Conservation (phyloP, 179 eudicot genomes). For the Drosera spatulata region DNA sequence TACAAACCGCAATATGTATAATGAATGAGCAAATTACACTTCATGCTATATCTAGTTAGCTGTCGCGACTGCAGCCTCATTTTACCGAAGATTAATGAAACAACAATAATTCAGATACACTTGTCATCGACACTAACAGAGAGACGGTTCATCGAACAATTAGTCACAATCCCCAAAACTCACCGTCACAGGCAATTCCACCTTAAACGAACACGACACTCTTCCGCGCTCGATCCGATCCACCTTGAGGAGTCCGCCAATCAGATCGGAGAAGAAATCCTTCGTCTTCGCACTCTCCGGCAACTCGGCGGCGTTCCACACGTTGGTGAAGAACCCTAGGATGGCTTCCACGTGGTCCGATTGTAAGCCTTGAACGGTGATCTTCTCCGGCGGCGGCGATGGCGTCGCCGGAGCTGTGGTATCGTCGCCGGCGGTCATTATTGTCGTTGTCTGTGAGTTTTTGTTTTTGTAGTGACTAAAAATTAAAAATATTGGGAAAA, state of each 20-base stretch:
- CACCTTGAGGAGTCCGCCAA: conserved; percentile 4
- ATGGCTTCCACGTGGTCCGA: not conserved
- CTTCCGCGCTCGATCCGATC: not conserved
- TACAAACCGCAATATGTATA: too few relatives aligned
- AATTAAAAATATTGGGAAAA: too few relatives aligned
- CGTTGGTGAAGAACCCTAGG: not conserved
- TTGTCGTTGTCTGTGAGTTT: too few relatives aligned
- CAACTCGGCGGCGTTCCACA: conserved; percentile 1
- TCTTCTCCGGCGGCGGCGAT: not conserved
- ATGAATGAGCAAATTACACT: too few relatives aligned
- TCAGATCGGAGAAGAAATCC: conserved; percentile 6
- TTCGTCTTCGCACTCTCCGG: not conserved
- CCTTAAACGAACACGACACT: conserved; percentile 6
- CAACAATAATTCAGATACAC: too few relatives aligned
- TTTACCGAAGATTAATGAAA: too few relatives aligned
- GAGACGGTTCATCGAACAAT: not conserved
- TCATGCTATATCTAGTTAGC: too few relatives aligned
- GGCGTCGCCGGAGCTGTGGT: not conserved
- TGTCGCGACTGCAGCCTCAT: too few relatives aligned
- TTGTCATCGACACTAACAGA: too few relatives aligned
- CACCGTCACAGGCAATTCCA: conserved; percentile 1
- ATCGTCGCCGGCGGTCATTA: too few relatives aligned
- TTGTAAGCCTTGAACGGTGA: not conserved
- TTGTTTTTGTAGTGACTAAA: too few relatives aligned
- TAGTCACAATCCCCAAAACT: not conserved